Evolutionary conservation across 768 basidiomycete species (phyloP).

Genomic region (Leccinellum luteum): DNA sequence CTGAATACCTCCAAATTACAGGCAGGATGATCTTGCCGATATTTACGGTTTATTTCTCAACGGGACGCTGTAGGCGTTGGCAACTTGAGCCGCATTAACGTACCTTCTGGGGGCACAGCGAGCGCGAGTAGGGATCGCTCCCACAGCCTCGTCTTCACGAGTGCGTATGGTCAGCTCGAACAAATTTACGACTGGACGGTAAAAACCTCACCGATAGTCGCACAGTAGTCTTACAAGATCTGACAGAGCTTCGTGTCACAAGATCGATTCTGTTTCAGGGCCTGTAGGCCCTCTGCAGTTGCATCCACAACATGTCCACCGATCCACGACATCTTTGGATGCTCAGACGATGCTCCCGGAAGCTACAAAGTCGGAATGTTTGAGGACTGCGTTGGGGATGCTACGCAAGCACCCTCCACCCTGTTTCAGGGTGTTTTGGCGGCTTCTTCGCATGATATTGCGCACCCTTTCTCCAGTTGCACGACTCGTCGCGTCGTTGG

Average conservation of each 20-base stretch:
- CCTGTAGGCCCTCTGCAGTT: slow-evolving; percentile 51
- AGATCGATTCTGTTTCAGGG: slow-evolving; percentile 68
- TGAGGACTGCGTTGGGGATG: slow-evolving; percentile 53
- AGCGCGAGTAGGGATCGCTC: slow-evolving; percentile 61
- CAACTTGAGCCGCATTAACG: slow-evolving; percentile 63
- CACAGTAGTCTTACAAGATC: slow-evolving; percentile 10
- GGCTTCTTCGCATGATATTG: slow-evolving; percentile 56
- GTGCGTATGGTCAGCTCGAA: slow-evolving; percentile 55
- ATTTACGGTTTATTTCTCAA: slow-evolving; percentile 20
- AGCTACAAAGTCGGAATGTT: slow-evolving; percentile 45
- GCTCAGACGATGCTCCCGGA: slow-evolving; percentile 62
- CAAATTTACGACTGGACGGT: slow-evolving; percentile 76
- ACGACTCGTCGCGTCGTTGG: slow-evolving; percentile 48
- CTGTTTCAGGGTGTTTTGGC: slow-evolving; percentile 60
- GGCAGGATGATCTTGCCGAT: slow-evolving; percentile 35
- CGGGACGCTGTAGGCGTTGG: slow-evolving; percentile 51
- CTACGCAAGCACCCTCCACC: slow-evolving; percentile 54
- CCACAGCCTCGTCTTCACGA: slow-evolving; percentile 72
- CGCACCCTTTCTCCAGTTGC: slow-evolving; percentile 62
- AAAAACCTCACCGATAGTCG: slow-evolving; percentile 13
- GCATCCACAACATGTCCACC: slow-evolving; percentile 60
- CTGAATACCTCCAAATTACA: slow-evolving; percentile 72
- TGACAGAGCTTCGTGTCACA: slow-evolving; percentile 59
- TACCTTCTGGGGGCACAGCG: slow-evolving; percentile 55
- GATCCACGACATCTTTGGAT: slow-evolving; percentile 55